Evolutionary conservation across 2,329 filamentous ascomycete species (phyloP).

Genomic region (Fusarium subglutinans): DNA sequence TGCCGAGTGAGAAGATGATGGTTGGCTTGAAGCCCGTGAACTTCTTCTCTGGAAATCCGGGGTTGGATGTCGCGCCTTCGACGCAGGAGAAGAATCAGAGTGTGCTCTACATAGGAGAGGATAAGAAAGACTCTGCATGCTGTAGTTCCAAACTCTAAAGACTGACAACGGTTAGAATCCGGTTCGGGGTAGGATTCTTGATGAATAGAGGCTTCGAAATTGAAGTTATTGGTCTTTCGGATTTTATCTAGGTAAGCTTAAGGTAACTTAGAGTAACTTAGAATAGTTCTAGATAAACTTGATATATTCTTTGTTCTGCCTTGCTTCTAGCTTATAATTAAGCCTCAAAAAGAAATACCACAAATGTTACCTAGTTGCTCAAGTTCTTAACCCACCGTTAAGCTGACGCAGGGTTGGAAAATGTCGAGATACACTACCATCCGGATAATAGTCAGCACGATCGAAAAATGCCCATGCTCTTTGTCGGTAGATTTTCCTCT

Average conservation of each 20-base stretch:
- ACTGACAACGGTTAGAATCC: background rate
- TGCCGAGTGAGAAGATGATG: slow-evolving; percentile 68
- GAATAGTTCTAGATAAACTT: background rate
- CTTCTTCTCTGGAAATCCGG: slow-evolving; percentile 62
- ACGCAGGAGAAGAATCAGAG: slow-evolving; percentile 49
- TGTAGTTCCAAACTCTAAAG: background rate
- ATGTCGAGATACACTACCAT: background rate
- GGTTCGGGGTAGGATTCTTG: background rate
- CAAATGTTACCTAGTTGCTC: background rate
- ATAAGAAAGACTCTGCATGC: background rate
- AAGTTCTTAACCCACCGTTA: background rate
- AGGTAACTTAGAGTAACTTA: background rate
- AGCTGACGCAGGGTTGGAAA: background rate
- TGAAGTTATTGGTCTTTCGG: background rate
- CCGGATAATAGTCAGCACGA: no score
- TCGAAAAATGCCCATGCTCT: background rate
- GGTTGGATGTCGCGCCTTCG: slow-evolving; percentile 58
- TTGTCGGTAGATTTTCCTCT: background rate
- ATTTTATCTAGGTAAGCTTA: background rate
- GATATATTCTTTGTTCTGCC: background rate
- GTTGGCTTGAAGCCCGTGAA: slow-evolving; percentile 63
- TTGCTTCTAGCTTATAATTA: background rate
- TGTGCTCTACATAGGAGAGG: slow-evolving; percentile 32
- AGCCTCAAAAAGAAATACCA: background rate
- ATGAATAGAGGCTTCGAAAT: background rate